These are phyloP conservation scores for Cryptococcus sp. DNA, from an alignment of 1,284 basidiomycete species.

Conservation along the genomic window DNA sequence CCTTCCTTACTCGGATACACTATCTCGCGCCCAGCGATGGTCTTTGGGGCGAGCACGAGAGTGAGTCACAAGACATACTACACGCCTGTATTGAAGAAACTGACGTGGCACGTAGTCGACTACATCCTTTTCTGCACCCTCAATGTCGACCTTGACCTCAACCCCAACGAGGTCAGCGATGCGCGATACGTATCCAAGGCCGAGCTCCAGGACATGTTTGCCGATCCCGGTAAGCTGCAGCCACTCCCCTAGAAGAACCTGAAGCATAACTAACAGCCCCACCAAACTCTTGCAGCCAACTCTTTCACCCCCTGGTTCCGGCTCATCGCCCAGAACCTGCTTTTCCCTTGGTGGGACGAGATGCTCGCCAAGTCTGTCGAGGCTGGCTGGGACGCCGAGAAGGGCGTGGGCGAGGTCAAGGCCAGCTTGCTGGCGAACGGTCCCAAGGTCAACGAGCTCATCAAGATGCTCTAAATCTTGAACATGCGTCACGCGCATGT, in stretches of 20 bases:
- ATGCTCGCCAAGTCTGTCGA: constrained; percentile 59
- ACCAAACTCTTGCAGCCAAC: constrained; percentile 57
- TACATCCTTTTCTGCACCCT: constrained; percentile 95
- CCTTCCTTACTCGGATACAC: constrained; percentile 94
- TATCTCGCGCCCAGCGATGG: constrained; percentile 93
- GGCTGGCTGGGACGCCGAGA: constrained; percentile 60
- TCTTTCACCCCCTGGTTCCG: constrained; percentile 99
- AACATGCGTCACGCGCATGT: not conserved
- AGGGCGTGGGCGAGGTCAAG: constrained; percentile 33
- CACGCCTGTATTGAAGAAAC: constrained; percentile 1
- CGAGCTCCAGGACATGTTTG: constrained; percentile 88
- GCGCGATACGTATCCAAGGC: constrained; percentile 85
- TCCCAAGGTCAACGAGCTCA: constrained; percentile 60
- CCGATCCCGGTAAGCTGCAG: constrained; percentile 62
- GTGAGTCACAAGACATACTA: constrained; percentile 54
- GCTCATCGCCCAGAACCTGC: constrained; percentile 91
- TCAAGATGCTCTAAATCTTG: constrained; percentile 62
- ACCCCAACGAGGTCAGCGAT: constrained; percentile 89
- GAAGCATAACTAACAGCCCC: not conserved
- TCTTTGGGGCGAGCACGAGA: constrained; percentile 98
- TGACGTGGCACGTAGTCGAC: constrained; percentile 65
- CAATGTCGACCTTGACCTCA: constrained; percentile 79
- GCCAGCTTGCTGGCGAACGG: constrained; percentile 39
- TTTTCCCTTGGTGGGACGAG: constrained; percentile 98
- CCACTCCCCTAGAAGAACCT: not conserved